Evolutionary conservation across 2,329 filamentous ascomycete species (phyloP), one percentile per base, ranked within the genome.

Genomic region (Penicillium sp.): DNA sequence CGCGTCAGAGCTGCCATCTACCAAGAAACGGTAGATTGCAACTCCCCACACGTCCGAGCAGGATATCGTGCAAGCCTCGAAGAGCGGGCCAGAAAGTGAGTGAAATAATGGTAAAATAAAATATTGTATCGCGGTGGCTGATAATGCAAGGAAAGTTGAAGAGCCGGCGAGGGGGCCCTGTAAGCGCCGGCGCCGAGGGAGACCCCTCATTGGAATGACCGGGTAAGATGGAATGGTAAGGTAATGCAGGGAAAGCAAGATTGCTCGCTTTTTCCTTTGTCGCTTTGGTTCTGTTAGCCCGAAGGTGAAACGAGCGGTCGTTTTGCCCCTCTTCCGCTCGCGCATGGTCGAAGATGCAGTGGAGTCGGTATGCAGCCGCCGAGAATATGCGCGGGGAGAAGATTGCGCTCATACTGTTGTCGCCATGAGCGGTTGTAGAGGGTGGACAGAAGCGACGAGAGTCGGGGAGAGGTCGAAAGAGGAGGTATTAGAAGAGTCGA

Each of bases 141-240:
- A 59, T 61, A 51, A 64, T 58, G 64, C 63, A 61, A 13, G 58
- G 27, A 41, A 41, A 19, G 40, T 50, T 33, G 14, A 24, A 27
- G 16, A 31, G 27, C 31, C 31, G 43, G 24, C 14, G 14, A 24
- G 41, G 54, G 39, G 46, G 24, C n/a, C 19, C 27, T 11, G 31
- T 55, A 54, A 54, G 65, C 64, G 65, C 65, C 65, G 43, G 65
- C 65, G 64, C 64, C 49, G 22, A 50, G 54, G 51, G 47, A 59
- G 54, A 53, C 31, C n/a, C 47, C 18, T 49, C 35, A 24, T 37
- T 31, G 54, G 54, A 52, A 55, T 19, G 56, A 56, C 35, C 36
- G n/a, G 44, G 49, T 55, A 47, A 57, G 46, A 58, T 56, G 37
- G 58, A 56, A 56, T 54, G 55, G 31, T 49, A 40, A 44, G 46